Evolutionary conservation across 1,284 basidiomycete species (phyloP), one percentile per base, ranked within the genome.

Genomic region (Malassezia japonica): DNA sequence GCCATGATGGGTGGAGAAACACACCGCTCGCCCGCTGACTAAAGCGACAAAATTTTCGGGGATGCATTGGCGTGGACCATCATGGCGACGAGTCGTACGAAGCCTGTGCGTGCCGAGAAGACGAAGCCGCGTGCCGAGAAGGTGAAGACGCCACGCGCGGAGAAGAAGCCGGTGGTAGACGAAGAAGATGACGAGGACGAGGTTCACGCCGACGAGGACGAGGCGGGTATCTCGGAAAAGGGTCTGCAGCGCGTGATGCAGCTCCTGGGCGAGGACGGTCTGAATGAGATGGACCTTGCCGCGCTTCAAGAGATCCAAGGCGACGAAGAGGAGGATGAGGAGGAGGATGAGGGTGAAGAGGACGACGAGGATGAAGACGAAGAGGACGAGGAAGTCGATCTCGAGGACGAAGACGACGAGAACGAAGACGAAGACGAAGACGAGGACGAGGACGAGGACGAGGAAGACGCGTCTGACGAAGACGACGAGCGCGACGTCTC

Each of bases 221-320:
- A 63, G 36, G 64, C 67, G 39, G 67, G 51, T 9, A 43, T 70
- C 10, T 65, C 62, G 4, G 50, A 64, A 25, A 50, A 62, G 53
- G 70, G 70, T 8, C 50, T 72, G 36, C 54, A 68, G 48, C 51
- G 64, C 8, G 39, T 72, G 18, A 65, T 72, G 61, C 57, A 50
- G 16, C 67, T 68, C 2, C 56, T 72, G 2, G 68, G 67, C 8
- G 56, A 65, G 2, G 68, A 72, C 35, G 66, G 65, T 6, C 46
- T 72, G 24, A 51, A 61, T 28, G 67, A 68, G 44, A 53, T 59
- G n/a, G 67, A 66, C 29, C 47, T 59, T 44, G 64, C 65, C 28
- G 57, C 60, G 27, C 48, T 71, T 6, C 48, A 62, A 28, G 54
- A 52, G 27, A 57, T 56, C 1, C 52, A 59, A 3, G 48, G 54